Evolutionary conservation across 208 protist genomes (phyloP).

Genomic region (Trypanosomatidae sp.): DNA sequence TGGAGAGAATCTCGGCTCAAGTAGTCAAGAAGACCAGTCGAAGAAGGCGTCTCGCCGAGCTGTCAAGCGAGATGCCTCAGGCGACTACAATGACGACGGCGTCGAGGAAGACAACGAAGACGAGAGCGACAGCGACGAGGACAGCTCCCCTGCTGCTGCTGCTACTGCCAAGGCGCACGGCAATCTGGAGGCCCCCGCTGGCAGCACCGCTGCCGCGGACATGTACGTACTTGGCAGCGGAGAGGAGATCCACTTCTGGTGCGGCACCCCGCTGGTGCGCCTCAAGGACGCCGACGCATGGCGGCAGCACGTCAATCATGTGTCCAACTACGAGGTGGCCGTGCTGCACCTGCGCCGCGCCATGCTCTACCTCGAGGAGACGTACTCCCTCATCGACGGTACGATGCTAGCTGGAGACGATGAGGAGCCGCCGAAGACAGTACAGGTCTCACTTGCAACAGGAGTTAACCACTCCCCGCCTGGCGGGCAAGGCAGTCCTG

Average conservation of each 20-base stretch:
- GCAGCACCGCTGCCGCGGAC: slow-evolving; percentile 11
- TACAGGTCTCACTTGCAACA: not conserved
- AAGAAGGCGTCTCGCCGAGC: slow-evolving; percentile 2
- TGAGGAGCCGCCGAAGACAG: slow-evolving; percentile 5
- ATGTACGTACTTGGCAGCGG: slow-evolving; percentile 42
- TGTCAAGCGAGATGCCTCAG: not conserved
- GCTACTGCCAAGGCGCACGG: slow-evolving; percentile 18
- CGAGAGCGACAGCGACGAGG: slow-evolving; percentile 9
- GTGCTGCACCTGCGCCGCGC: slow-evolving; percentile 75
- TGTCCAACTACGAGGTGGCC: slow-evolving; percentile 57
- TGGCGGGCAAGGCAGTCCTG: not conserved
- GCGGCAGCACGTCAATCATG: slow-evolving; percentile 38
- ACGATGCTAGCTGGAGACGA: slow-evolving; percentile 42
- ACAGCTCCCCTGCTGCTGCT: not conserved
- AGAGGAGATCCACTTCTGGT: slow-evolving; percentile 76
- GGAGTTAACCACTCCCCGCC: not conserved
- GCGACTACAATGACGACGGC: slow-evolving; percentile 6
- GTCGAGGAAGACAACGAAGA: slow-evolving; percentile 25
- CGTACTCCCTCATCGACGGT: slow-evolving; percentile 72
- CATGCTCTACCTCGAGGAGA: slow-evolving; percentile 86
- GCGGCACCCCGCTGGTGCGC: slow-evolving; percentile 68
- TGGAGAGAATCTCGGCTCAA: not conserved
- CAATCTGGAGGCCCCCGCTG: slow-evolving; percentile 34
- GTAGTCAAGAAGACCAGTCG: not conserved
- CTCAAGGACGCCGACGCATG: slow-evolving; percentile 36